Base-by-base conservation (phyloP, 2,329 filamentous ascomycete genomes). In the Clarireedia hainanense region DNA sequence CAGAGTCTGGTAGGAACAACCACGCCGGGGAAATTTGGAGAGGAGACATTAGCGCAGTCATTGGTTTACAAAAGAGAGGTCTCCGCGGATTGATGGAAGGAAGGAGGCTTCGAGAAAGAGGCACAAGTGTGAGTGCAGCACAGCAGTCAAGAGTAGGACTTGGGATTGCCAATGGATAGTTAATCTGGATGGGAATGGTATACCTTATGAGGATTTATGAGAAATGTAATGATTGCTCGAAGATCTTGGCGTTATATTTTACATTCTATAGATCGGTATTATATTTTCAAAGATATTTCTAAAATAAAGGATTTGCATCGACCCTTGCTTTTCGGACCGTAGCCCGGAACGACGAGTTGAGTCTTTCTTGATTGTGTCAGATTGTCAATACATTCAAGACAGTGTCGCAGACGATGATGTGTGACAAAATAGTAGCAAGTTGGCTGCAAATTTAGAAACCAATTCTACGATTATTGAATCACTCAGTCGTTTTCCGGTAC, bases 1-100 rank as follows among this genome's bases (percentile, higher is more conserved):
- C 68, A 63, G 72, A 65, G 63, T 61, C 66, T 60, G 72, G 66
- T 63, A 67, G 63, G 64, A 72, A 68, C 57, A 69, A 66, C 51
- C 71, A 73, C 46, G 65, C 65, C 14, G 73, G 80, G 14, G 87
- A 91, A 62, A 76, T 92, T 0, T 99, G 94, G 92, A 75, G 80
- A 65, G 85, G 86, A 57, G 82, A 95, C 74, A 71, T 92, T 36
- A 91, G 88, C 73, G 89, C 89, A 49, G 92, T 97, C 2, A 95
- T 99, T 63, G 94, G 94, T 0, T 70, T 99, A 61, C 94, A 99
- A 75, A 99, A 99, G 75, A 80, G 94, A 53, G 94, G 94, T 0
- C 71, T 99, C 37, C 79, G 92, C 57, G 94, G 94, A 0, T 71
- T 99, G 63, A 97, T 99, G 94, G 94, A 97, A 71, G 92, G 92